Evolutionary conservation across 805 yeast species (phyloP).

Genomic region (Vanderwaltozyma tropicalis): DNA sequence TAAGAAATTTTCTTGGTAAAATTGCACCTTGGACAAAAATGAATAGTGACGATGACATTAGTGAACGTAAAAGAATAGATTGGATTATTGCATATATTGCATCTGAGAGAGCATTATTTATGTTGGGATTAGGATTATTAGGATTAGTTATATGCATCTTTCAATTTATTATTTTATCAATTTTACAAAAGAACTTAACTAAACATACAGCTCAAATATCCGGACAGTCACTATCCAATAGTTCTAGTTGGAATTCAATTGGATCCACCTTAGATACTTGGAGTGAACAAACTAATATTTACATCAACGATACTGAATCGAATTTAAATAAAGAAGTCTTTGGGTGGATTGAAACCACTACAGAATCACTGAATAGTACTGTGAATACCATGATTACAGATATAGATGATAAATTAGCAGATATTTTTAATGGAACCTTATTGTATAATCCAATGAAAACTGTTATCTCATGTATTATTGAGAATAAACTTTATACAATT

Average conservation of each 20-base stretch:
- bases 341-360: constrained; percentile 52
- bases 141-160: constrained; percentile 46
- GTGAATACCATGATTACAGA: constrained; percentile 43
- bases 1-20: constrained; percentile 4
- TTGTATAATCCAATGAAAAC: constrained; percentile 52
- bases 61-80: constrained; percentile 7
- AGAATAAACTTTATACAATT: constrained; percentile 54
- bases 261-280: constrained; percentile 34
- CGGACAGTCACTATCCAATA: constrained; percentile 1
- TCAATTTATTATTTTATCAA: constrained; percentile 41
- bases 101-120: constrained; percentile 40
- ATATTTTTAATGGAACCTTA: constrained; percentile 58
- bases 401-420: constrained; percentile 49
- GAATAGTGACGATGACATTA: not conserved
- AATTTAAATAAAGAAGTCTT: constrained; percentile 54
- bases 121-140: constrained; percentile 44
- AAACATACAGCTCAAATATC: not conserved
- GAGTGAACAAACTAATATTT: constrained; percentile 47
- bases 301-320: constrained; percentile 39
- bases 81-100: constrained; percentile 37
- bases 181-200: constrained; percentile 7
- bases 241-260: constrained; percentile 12
- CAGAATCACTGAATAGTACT: constrained; percentile 50
- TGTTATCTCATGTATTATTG: constrained; percentile 71
- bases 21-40: not conserved